Evolutionary conservation across 345 rosid species (phyloP).

Genomic region (Citrus glauca): DNA sequence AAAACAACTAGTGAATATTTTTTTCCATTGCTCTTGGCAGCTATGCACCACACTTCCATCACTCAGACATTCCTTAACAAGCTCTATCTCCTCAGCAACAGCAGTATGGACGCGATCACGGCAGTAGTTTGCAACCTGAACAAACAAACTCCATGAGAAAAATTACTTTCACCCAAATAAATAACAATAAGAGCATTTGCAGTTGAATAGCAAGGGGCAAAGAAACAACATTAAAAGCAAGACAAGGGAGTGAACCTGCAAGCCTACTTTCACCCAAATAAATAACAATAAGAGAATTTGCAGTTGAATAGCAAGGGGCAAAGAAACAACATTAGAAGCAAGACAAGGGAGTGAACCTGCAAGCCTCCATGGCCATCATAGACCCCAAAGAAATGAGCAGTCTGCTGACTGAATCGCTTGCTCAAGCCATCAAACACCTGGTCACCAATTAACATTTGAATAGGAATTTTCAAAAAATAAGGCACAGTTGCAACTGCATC

Average conservation of each 20-base stretch:
- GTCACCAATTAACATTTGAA: constrained; percentile 70
- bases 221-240: not conserved
- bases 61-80: constrained; percentile 33
- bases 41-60: constrained; percentile 43
- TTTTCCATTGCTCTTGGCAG: constrained; percentile 83
- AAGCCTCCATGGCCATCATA: constrained; percentile 99
- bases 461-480: constrained; percentile 57
- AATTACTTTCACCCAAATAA: not conserved
- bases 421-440: constrained; percentile 49
- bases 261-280: constrained; percentile 28
- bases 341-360: constrained; percentile 42
- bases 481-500: constrained; percentile 76
- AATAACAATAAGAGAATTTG: not conserved
- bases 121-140: constrained; percentile 90
- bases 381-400: constrained; percentile 85
- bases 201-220: not conserved
- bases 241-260: constrained; percentile 45
- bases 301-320: not conserved
- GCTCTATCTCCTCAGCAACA: constrained; percentile 66
- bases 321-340: not conserved
- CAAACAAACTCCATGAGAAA: constrained; percentile 12
- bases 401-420: constrained; percentile 50
- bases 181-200: not conserved
- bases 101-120: constrained; percentile 63
- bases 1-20: constrained; percentile 71